phyloP scores from a whole-genome alignment of 495 filamentous ascomycete genomes.

The Hypoxylon fragiforme region DNA sequence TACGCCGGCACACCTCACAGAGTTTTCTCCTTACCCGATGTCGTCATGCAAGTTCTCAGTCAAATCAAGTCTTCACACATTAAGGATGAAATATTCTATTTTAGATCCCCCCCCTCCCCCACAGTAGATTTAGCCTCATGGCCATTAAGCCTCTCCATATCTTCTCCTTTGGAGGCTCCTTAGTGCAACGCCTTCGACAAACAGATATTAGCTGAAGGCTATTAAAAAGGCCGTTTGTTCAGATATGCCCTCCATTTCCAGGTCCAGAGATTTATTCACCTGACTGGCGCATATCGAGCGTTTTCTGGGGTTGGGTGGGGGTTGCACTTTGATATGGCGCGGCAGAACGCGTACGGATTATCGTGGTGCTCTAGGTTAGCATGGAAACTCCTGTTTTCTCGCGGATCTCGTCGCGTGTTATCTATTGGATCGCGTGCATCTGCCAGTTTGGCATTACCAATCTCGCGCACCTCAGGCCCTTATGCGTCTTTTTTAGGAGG shows the following conservation, averaged over 20 bases:
- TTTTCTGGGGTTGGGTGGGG: constrained; percentile 26
- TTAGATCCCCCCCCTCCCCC: no score
- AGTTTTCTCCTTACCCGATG: no score
- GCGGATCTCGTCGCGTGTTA: constrained; percentile 57
- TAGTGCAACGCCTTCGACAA: constrained; percentile 58
- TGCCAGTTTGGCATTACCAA: no score
- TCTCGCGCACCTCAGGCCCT: no score
- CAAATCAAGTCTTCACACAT: no score
- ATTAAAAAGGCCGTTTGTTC: constrained; percentile 46
- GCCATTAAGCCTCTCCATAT: constrained; percentile 50
- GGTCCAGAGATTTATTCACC: constrained; percentile 46
- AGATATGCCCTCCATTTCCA: constrained; percentile 48
- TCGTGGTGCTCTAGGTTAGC: constrained; percentile 40
- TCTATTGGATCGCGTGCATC: no score
- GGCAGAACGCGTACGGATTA: constrained; percentile 49
- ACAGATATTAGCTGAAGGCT: constrained; percentile 53
- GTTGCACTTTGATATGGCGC: constrained; percentile 44
- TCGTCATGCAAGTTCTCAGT: no score
- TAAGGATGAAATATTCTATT: no score
- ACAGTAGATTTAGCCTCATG: no score
- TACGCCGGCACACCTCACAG: no score
- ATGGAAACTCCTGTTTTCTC: constrained; percentile 55
- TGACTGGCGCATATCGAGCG: constrained; percentile 34
- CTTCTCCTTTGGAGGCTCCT: constrained; percentile 53
- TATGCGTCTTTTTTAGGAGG: no score